Evolutionary conservation across 306 rosid genomes (phyloP).

Genomic region (Gillenia trifoliata): DNA sequence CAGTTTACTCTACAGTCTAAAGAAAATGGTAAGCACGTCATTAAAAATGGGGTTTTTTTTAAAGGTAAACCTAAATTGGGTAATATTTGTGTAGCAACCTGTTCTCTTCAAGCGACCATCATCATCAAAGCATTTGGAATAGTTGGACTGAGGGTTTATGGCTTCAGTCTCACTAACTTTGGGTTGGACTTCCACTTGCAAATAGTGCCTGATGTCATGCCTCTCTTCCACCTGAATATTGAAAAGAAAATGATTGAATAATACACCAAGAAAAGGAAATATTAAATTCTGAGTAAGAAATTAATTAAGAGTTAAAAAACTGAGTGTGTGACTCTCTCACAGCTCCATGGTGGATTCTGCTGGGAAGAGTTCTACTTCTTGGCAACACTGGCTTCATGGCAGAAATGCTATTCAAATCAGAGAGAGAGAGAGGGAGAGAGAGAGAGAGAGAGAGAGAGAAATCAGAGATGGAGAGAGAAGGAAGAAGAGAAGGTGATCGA

Average conservation of each 20-base stretch:
- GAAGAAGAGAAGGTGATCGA: not conserved
- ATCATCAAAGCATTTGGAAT: conserved; percentile 65
- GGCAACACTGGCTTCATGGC: conserved; percentile 41
- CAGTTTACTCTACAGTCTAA: too few relatives aligned
- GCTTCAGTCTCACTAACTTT: conserved; percentile 37
- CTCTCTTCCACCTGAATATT: conserved; percentile 55
- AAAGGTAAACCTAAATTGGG: too few relatives aligned
- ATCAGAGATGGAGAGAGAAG: not conserved
- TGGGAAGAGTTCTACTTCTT: conserved; percentile 72
- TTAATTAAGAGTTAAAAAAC: not conserved
- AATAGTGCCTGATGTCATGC: conserved; percentile 49
- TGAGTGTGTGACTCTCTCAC: conserved; percentile 28
- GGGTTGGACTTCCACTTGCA: conserved; percentile 61
- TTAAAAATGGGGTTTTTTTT: too few relatives aligned
- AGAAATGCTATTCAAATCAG: not conserved
- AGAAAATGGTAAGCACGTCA: too few relatives aligned
- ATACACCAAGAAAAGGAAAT: not conserved
- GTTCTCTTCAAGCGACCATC: conserved; percentile 82
- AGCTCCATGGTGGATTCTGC: conserved; percentile 70
- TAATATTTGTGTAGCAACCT: conserved; percentile 26
- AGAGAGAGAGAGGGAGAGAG: not conserved
- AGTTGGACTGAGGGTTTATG: conserved; percentile 40
- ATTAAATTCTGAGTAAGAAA: not conserved
- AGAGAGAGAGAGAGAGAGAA: not conserved
- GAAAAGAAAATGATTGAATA: not conserved